Percentiles rank a stretch among this genome's conserved stretches.
phyloP scores from a whole-genome alignment of 1,284 basidiomycete genomes.

The Tilletia caries region DNA sequence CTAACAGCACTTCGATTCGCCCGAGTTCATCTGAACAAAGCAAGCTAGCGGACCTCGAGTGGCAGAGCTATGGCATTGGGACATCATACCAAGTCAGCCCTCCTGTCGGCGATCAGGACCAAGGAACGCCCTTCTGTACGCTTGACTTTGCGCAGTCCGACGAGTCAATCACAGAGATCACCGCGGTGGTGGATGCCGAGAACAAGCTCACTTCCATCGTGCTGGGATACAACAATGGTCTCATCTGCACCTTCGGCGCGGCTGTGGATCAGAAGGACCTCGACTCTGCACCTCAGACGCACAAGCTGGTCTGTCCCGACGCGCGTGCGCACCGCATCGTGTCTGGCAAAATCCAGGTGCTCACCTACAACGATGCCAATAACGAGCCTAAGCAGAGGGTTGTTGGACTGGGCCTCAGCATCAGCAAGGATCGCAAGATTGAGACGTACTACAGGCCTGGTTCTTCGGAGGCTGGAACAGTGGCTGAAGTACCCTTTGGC shows the following conservation, averaged over 20 bases:
- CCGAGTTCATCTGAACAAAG: background rate
- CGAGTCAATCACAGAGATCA: background rate
- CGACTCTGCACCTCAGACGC: background rate
- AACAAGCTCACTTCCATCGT: background rate
- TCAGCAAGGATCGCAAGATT: background rate
- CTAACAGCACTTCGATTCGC: background rate
- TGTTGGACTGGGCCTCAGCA: background rate
- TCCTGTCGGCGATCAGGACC: background rate
- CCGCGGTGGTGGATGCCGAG: background rate
- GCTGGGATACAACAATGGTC: background rate
- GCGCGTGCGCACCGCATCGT: background rate
- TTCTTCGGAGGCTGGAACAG: background rate
- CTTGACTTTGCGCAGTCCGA: conserved; percentile 2
- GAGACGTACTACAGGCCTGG: background rate
- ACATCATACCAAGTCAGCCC: background rate
- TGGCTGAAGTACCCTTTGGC: background rate
- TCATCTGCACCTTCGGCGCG: background rate
- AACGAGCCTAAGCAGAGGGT: background rate
- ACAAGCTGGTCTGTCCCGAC: no score
- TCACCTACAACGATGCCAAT: background rate
- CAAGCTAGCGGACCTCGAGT: background rate
- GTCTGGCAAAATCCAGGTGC: background rate
- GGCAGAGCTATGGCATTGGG: background rate
- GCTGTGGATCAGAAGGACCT: background rate
- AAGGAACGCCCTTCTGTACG: background rate